These are phyloP conservation scores for Serendipita sp. DNA, from an alignment of 1,284 basidiomycete species.

Conservation along the genomic window DNA sequence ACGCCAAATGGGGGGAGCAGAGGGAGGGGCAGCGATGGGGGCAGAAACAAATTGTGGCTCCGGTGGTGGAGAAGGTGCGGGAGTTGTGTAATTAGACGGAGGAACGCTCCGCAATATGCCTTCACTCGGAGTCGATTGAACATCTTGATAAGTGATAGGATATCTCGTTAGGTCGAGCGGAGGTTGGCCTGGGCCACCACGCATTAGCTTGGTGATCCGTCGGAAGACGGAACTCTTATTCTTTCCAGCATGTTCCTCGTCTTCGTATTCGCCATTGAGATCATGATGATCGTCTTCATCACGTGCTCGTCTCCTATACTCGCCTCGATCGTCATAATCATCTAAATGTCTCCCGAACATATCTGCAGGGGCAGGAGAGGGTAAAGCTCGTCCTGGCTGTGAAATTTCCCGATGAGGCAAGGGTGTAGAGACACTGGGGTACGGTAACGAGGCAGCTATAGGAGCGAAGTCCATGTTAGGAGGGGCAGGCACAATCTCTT, in stretches of 20 bases:
- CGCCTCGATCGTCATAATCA: neutral
- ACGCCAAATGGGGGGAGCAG: neutral
- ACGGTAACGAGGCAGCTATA: neutral
- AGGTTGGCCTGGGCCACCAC: neutral
- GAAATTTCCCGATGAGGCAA: neutral
- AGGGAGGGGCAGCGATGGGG: neutral
- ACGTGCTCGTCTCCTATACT: neutral
- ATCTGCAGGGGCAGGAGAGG: neutral
- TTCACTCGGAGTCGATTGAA: neutral
- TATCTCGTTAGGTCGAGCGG: neutral
- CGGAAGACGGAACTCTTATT: neutral
- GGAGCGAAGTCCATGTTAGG: neutral
- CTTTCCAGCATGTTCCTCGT: neutral
- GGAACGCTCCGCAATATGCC: neutral
- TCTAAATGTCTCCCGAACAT: neutral
- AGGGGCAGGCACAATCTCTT: conserved; percentile 1
- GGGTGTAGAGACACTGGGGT: neutral
- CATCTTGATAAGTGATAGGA: neutral
- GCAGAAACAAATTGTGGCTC: neutral
- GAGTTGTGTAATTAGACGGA: neutral
- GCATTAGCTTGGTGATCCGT: neutral
- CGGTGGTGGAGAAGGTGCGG: neutral
- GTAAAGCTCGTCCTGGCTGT: neutral
- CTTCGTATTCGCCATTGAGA: neutral
- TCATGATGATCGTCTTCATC: neutral